Base-by-base conservation (phyloP, 768 basidiomycete species). In the Tulasnella sp. region DNA sequence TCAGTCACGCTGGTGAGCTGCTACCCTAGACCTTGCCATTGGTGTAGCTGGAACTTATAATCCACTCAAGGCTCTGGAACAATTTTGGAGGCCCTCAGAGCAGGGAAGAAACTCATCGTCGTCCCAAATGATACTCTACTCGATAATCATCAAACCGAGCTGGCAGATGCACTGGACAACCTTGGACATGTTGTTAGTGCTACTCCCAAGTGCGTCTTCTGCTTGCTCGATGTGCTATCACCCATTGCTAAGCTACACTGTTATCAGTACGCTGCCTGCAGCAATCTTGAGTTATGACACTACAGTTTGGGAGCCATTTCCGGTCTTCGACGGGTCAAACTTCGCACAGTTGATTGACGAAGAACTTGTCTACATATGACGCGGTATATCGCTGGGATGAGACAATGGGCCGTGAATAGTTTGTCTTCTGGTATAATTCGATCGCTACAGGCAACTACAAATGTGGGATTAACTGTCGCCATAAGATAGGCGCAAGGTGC, bases 111-210 rank as follows among this genome's bases (percentile, higher is more conserved):
- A 5, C 74, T 99, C 64, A 84, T 99, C 64, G 86, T 88, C 3
- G 83, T 96, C 2, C 93, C 93, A 10, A 99, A 99, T 70, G 75
- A 83, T 44, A 85, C 88, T 0, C 74, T 99, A 29, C 78, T 94
- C 69, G 85, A 96, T 70, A 88, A 96, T 69, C 95, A 99, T 68
- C 95, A 99, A 75, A 76, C 83, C 56, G 91, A 99, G 67, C 76
- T 99, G 4, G 91, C 95, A 0, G 71, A 76, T 42, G 80, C 82
- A 11, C 73, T 99, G 56, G 75, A 76, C 15, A 70, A 68, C 17
- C 75, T 80, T 34, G 77, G 79, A 4, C 76, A 88, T 71, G 72
- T 92, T 48, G 76, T 70, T 61, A 71, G 80, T 23, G 76, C 82
- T 1, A 78, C 75, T 13, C 74, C 83, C 48, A 66, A 70, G 89